These are phyloP conservation scores for Auricularia auricula-judae DNA, from an alignment of 768 basidiomycete genomes.

Conservation along the genomic window DNA sequence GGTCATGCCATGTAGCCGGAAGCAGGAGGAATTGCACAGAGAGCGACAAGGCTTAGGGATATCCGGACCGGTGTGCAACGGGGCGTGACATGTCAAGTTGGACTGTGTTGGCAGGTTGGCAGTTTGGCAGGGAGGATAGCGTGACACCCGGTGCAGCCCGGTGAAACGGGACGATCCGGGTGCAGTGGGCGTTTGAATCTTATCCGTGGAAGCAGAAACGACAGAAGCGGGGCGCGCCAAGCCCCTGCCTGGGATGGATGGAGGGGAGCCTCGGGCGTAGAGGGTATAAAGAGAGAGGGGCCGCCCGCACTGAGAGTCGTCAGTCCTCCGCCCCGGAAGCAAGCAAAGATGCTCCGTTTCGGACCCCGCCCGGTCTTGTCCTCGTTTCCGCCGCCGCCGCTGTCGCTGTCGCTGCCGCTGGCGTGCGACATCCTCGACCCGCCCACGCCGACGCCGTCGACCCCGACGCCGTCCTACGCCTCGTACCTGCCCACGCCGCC, in stretches of 20 bases:
- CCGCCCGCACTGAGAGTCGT: background rate
- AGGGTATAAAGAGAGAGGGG: background rate
- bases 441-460: background rate
- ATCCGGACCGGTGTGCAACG: too few species aligned
- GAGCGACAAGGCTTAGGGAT: too few species aligned
- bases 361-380: background rate
- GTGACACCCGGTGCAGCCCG: background rate
- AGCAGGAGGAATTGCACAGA: too few species aligned
- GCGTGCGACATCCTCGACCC: background rate
- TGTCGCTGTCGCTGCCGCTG: background rate
- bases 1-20: too few species aligned
- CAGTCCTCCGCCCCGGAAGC: background rate
- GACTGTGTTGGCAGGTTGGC: too few species aligned
- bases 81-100: too few species aligned
- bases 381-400: background rate
- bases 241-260: background rate
- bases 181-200: background rate
- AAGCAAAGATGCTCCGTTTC: background rate
- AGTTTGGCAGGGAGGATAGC: background rate
- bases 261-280: background rate
- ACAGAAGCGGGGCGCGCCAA: background rate
- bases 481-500: background rate
- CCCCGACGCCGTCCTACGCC: background rate
- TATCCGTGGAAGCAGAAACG: background rate
- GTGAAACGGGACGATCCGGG: background rate